phyloP scores from a whole-genome alignment of 805 yeast species.

The Tanozyma kutaoensis region DNA sequence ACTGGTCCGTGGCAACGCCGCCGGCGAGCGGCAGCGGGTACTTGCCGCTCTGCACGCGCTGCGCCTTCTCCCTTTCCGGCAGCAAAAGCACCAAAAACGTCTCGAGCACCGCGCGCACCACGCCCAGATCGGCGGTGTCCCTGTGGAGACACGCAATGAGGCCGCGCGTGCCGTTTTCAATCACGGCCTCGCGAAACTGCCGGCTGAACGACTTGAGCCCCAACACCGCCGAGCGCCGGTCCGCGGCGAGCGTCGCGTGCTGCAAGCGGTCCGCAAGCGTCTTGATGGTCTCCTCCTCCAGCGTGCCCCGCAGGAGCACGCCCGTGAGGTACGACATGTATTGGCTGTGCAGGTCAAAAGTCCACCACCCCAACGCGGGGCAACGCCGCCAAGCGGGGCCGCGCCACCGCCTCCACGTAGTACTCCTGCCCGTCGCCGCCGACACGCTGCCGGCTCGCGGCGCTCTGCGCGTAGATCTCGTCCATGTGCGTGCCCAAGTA shows the following conservation, averaged over 20 bases:
- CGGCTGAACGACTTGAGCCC: conserved; percentile 83
- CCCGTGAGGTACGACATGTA: not conserved
- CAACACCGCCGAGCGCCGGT: conserved; percentile 82
- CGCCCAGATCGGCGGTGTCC: conserved; percentile 57
- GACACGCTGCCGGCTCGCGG: conserved; percentile 75
- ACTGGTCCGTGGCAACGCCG: conserved; percentile 57
- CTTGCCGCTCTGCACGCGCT: conserved; percentile 62
- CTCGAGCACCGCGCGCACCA: conserved; percentile 71
- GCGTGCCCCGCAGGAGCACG: conserved; percentile 8
- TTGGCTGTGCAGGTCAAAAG: conserved; percentile 8
- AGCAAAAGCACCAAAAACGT: conserved; percentile 53
- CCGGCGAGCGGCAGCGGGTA: conserved; percentile 63
- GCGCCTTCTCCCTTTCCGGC: conserved; percentile 18
- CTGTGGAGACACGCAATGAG: conserved; percentile 50
- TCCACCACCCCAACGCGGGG: conserved; percentile 46
- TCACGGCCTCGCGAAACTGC: conserved; percentile 80
- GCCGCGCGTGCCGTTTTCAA: conserved; percentile 73
- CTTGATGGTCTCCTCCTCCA: conserved; percentile 74
- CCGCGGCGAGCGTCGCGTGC: conserved; percentile 71
- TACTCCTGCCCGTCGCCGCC: conserved; percentile 84
- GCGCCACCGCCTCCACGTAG: conserved; percentile 61
- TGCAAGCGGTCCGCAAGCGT: conserved; percentile 79
- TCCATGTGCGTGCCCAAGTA: conserved; percentile 45
- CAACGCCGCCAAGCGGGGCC: conserved; percentile 53
- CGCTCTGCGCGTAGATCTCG: conserved; percentile 75